phyloP scores from a whole-genome alignment of 1,139 yeast genomes.

The Suhomyces bokatorum region DNA sequence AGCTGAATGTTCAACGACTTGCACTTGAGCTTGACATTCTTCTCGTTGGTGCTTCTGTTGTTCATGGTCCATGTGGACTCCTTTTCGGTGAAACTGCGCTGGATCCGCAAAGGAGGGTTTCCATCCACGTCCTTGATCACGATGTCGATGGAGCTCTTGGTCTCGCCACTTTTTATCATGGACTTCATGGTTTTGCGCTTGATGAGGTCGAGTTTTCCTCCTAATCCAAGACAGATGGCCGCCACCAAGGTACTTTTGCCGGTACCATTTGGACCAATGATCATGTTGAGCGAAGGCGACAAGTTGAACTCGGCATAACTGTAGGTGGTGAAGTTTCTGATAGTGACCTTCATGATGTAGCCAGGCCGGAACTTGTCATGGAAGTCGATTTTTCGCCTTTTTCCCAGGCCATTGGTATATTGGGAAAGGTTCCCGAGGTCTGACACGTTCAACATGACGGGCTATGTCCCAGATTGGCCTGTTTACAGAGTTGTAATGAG shows the following conservation, averaged over 20 bases:
- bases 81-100: slow-evolving; percentile 38
- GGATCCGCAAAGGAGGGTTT: slow-evolving; percentile 34
- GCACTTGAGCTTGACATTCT: slow-evolving; percentile 47
- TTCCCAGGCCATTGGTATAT: slow-evolving; percentile 6
- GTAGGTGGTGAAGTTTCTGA: slow-evolving; percentile 83
- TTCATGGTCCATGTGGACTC: slow-evolving; percentile 66
- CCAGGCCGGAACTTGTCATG: slow-evolving; percentile 50
- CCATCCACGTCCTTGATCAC: slow-evolving; percentile 52
- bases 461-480: background rate
- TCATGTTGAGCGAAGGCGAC: slow-evolving; percentile 86
- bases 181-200: slow-evolving; percentile 77
- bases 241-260: slow-evolving; percentile 95
- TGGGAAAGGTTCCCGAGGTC: slow-evolving; percentile 11
- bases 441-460: slow-evolving; percentile 4
- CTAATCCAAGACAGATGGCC: slow-evolving; percentile 88
- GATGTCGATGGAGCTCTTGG: slow-evolving; percentile 58
- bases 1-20: slow-evolving; percentile 70
- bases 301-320: slow-evolving; percentile 71
- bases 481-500: background rate
- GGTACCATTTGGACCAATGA: slow-evolving; percentile 96
- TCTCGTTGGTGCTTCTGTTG: slow-evolving; percentile 42
- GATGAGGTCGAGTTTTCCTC: slow-evolving; percentile 74
- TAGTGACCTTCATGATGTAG: slow-evolving; percentile 62
- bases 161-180: slow-evolving; percentile 76
- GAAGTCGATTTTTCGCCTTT: slow-evolving; percentile 5